Evolutionary conservation across 257 asterid species (phyloP).

Genomic region (Salvia splendens): DNA sequence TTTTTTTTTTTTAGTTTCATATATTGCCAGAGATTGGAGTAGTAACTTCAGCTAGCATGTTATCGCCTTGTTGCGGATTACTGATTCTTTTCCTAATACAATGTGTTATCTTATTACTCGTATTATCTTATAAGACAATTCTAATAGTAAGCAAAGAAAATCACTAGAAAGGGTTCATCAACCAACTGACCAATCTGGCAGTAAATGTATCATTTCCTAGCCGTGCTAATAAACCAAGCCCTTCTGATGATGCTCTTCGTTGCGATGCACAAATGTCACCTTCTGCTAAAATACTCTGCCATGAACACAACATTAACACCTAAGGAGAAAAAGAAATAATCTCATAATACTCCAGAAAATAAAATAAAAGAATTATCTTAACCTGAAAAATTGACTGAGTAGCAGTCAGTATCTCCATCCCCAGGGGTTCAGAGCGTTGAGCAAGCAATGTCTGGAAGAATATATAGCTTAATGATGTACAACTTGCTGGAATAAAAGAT

Average conservation of each 20-base stretch:
- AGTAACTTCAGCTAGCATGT: no score
- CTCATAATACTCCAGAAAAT: constrained; percentile 18
- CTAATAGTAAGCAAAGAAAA: constrained; percentile 23
- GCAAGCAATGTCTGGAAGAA: constrained; percentile 72
- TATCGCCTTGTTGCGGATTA: no score
- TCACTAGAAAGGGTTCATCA: constrained; percentile 24
- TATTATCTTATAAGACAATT: no score
- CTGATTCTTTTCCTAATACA: no score
- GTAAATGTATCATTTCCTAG: constrained; percentile 93
- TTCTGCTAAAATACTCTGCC: constrained; percentile 86
- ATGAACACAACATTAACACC: constrained; percentile 37
- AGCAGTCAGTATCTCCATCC: constrained; percentile 70
- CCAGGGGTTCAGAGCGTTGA: constrained; percentile 82
- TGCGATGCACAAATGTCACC: constrained; percentile 97
- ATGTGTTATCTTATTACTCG: no score
- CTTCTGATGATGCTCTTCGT: constrained; percentile 95
- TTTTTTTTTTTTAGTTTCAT: no score
- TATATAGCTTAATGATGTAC: constrained; percentile 31
- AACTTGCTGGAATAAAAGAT: constrained; percentile 34
- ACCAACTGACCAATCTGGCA: constrained; percentile 86
- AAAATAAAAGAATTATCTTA: constrained; percentile 31
- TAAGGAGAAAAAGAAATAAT: constrained; percentile 17
- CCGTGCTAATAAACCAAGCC: constrained; percentile 95
- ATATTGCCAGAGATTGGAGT: no score
- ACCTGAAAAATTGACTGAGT: constrained; percentile 98